A percentile compares a stretch with the other conserved stretches of the same genome.
phyloP scores from a whole-genome alignment of 495 filamentous ascomycete species.

The Darksidea phi region DNA sequence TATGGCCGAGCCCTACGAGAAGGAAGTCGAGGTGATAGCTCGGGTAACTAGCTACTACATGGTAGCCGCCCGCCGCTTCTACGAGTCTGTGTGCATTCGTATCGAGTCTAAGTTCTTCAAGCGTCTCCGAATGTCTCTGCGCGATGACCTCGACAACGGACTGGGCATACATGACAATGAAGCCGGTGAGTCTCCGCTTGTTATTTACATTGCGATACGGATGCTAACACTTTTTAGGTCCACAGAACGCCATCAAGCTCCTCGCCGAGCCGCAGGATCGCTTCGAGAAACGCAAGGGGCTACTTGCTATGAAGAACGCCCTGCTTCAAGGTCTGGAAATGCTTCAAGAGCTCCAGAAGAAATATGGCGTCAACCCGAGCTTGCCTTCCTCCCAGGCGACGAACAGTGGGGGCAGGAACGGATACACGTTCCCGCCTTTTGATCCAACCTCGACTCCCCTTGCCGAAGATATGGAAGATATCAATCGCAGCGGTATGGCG shows the following conservation, averaged over 20 bases:
- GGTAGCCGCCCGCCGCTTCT: slow-evolving; percentile 51
- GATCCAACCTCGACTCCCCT: not conserved
- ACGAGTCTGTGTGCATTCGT: slow-evolving; percentile 51
- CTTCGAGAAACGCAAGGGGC: slow-evolving; percentile 42
- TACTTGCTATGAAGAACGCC: slow-evolving; percentile 49
- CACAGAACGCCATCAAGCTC: slow-evolving; percentile 46
- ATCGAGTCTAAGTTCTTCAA: slow-evolving; percentile 51
- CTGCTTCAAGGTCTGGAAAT: slow-evolving; percentile 49
- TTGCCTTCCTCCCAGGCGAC: not conserved
- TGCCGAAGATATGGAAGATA: not conserved
- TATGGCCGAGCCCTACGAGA: slow-evolving; percentile 46
- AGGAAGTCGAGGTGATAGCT: slow-evolving; percentile 55
- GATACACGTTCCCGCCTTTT: not conserved
- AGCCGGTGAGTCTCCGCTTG: slow-evolving; percentile 15
- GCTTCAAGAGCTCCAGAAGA: slow-evolving; percentile 33
- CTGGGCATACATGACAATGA: slow-evolving; percentile 42
- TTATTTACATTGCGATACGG: not conserved
- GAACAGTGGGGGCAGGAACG: not conserved
- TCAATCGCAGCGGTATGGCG: not conserved
- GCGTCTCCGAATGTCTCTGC: slow-evolving; percentile 46
- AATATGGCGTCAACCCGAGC: not conserved
- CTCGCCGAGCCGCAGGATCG: slow-evolving; percentile 54
- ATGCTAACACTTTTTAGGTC: slow-evolving; percentile 33
- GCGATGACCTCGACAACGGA: slow-evolving; percentile 40
- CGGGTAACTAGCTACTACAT: slow-evolving; percentile 55